Base-by-base conservation (phyloP, 208 protist species). In the Trypanosoma caninum region DNA sequence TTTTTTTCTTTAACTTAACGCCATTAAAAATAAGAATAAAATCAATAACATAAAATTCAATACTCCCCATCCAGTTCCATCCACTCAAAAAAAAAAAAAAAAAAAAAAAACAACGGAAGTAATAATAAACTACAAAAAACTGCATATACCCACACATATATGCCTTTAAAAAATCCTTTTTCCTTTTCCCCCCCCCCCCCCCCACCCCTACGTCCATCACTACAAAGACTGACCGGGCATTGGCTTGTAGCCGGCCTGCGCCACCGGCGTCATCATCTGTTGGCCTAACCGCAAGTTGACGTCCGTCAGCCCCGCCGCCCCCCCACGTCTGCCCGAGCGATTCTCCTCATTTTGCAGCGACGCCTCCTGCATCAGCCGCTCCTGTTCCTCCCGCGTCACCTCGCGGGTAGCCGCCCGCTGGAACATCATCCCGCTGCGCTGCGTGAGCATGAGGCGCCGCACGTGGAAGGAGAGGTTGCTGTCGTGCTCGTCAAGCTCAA, bases 401-500 rank as follows among this genome's bases (percentile, higher is more conserved):
- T 93, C 86, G 0, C 86, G 86, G 0, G 86, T 90, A 46, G 82
- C 80, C n/a, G 86, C 90, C 48, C 86, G 86, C 45, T 74, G 79
- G 44, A 93, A 93, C 86, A 93, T 93, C 80, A 93, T 89, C 20
- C 78, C 69, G 0, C 72, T 82, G 14, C 86, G 76, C 72, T 93
- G 86, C 34, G 80, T 70, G 27, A 93, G 67, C 82, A 93, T 89
- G 23, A 90, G 64, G 7, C 86, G 79, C 0, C 76, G 65, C 52
- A 88, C 69, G 62, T 93, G 80, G 48, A 90, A 90, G 18, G 80
- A 86, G 3, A 93, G 61, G 34, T 74, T 73, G 73, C 80, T 90
- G 35, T 81, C 72, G 6, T 62, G 57, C 72, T 90, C 82, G 62
- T 90, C 73, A 28, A 90, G 30, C 51, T 78, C 86, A 27, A 93